A percentile compares a stretch with the other conserved stretches of the same genome.
These are phyloP conservation scores for Gloeophyllum trabeum DNA, from an alignment of 768 basidiomycete species.

Conservation along the genomic window DNA sequence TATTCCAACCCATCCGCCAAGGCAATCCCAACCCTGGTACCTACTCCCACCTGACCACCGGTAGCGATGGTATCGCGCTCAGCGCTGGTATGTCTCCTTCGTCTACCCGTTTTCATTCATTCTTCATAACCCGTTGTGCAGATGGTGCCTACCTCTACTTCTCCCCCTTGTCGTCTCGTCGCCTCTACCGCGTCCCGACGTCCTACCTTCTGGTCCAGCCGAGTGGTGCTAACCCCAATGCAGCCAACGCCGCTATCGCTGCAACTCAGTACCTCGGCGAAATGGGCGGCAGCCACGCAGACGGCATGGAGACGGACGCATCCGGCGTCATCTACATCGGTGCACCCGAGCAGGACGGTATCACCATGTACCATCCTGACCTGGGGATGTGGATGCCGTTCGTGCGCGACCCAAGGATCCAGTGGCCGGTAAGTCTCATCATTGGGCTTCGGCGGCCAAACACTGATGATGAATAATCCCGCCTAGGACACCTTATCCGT, in stretches of 20 bases:
- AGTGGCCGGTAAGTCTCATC: conserved; percentile 4
- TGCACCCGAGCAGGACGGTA: conserved; percentile 7
- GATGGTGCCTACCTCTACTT: conserved; percentile 7
- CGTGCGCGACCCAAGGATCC: conserved; percentile 9
- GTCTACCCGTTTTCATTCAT: background rate
- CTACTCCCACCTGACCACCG: background rate
- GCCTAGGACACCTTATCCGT: conserved; percentile 9
- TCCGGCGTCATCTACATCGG: conserved; percentile 7
- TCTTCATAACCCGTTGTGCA: conserved; percentile 1
- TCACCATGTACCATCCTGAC: conserved; percentile 6
- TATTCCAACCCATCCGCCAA: background rate
- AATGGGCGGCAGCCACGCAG: conserved; percentile 5
- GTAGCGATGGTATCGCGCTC: conserved; percentile 10
- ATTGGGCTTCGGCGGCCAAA: background rate
- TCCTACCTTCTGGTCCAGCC: conserved; percentile 8
- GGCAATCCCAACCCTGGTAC: background rate
- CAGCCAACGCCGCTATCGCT: conserved; percentile 3
- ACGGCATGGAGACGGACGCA: conserved; percentile 8
- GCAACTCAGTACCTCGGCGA: conserved; percentile 5
- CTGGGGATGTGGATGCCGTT: conserved; percentile 7
- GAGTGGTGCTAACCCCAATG: conserved; percentile 6
- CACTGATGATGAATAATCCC: conserved; percentile 4
- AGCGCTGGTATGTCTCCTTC: conserved; percentile 4
- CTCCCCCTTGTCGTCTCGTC: conserved; percentile 7
- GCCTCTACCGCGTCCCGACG: conserved; percentile 8